These are phyloP conservation scores for Juglanconis oblonga DNA, from an alignment of 2,329 filamentous ascomycete species.

Conservation along the genomic window DNA sequence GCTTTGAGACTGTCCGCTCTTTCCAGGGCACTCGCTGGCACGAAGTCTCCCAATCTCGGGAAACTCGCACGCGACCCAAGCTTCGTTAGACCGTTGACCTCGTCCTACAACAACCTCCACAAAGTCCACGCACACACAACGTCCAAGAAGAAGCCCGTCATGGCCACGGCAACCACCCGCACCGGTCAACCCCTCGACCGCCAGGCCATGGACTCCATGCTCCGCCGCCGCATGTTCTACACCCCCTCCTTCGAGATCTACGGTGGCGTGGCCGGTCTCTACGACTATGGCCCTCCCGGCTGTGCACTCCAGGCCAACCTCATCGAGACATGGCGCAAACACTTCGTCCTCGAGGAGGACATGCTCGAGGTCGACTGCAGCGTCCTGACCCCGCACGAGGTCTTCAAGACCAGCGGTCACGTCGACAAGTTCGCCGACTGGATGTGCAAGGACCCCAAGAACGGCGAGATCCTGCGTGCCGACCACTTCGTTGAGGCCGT, in stretches of 20 bases:
- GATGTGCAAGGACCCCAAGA: slow-evolving; percentile 99
- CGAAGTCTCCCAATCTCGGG: slow-evolving; percentile 15
- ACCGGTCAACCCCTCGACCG: slow-evolving; percentile 90
- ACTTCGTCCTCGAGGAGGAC: slow-evolving; percentile 89
- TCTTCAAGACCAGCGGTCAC: slow-evolving; percentile 93
- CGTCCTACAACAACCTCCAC: background rate
- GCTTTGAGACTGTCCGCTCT: slow-evolving; percentile 18
- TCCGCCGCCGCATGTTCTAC: slow-evolving; percentile 88
- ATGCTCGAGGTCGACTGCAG: slow-evolving; percentile 96
- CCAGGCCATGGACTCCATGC: slow-evolving; percentile 74
- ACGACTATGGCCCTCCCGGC: slow-evolving; percentile 89
- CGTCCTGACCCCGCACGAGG: slow-evolving; percentile 86
- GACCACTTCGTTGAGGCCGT: slow-evolving; percentile 97
- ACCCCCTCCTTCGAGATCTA: slow-evolving; percentile 97
- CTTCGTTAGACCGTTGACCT: slow-evolving; percentile 12
- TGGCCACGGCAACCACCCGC: slow-evolving; percentile 59
- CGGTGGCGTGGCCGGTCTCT: slow-evolving; percentile 82
- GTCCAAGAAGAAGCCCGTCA: slow-evolving; percentile 1
- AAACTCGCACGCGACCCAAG: slow-evolving; percentile 9
- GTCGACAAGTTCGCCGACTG: slow-evolving; percentile 98
- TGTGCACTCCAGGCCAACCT: slow-evolving; percentile 85
- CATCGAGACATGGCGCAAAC: slow-evolving; percentile 85
- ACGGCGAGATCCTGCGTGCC: slow-evolving; percentile 91
- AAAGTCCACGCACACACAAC: background rate
- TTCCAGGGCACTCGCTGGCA: slow-evolving; percentile 24